Base-by-base conservation (phyloP, 164 flowering plant genomes). In the Liquidambar formosana region DNA sequence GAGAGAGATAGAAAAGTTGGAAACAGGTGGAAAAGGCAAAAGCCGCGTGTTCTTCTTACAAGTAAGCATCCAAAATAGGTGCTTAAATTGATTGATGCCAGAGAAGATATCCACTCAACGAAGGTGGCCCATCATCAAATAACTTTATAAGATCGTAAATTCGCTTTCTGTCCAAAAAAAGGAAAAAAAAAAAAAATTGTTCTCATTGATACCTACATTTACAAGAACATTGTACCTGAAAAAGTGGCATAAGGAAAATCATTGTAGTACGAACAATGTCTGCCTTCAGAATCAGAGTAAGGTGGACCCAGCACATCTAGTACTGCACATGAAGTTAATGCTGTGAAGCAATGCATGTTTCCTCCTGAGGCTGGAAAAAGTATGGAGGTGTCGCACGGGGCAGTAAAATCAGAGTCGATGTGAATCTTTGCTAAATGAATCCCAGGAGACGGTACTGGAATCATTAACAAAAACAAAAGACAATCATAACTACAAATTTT, bases 261-360 rank as follows among this genome's bases (percentile, higher is more conserved):
- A 6, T 15, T 49, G 77, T 87, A 89, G 76, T 87, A 87, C 10
- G 80, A 64, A 73, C 93, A 89, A 63, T 85, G 89, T 28, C 93
- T 83, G 19, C 87, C 90, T 5, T 84, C 88, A 18, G 81, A 75
- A 68, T 87, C 88, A 21, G 79, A 77, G 71, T 89, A 89, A 3
- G 93, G 93, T 16, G 93, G 93, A 33, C 89, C 88, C 25, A 86
- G 83, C 57, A 89, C 93, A 61, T 89, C 93, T 0, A 89, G 85
- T 14, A 89, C 85, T 0, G 91, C 93, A 60, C 93, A 89, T 1
- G 93, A 71, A 1, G 89, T 85, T 54, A 75, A 66, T 47, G 87
- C 93, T 0, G 86, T 89, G 81, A 89, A 89, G 72, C 87, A 70
- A 64, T 89, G 93, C 87, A 87, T 81, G 67, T 89, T 89, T 14